Evolutionary conservation across 257 asterid species (phyloP).

Genomic region (Salvia rosmarinus): DNA sequence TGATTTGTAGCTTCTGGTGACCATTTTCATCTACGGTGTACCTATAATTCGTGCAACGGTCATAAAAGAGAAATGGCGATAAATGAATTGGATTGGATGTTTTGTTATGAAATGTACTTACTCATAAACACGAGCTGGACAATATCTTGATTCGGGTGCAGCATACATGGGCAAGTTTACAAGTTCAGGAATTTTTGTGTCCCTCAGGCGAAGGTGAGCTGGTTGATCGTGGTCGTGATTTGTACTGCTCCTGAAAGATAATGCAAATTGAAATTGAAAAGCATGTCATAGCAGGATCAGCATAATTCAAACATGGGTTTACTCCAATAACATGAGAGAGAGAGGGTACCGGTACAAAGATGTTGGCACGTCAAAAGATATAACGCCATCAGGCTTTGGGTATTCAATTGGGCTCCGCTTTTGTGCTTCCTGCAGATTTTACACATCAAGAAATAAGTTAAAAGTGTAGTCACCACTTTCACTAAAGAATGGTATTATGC

Average conservation of each 20-base stretch:
- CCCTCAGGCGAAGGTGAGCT: constrained; percentile 78
- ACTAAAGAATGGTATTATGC: neutral
- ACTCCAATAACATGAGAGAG: constrained; percentile 22
- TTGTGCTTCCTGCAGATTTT: constrained; percentile 68
- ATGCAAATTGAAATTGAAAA: constrained; percentile 20
- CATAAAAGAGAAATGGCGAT: neutral
- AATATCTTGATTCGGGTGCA: constrained; percentile 91
- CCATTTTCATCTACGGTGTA: constrained; percentile 71
- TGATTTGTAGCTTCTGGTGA: constrained; percentile 73
- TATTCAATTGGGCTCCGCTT: constrained; percentile 62
- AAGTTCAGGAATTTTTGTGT: constrained; percentile 66
- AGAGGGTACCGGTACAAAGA: constrained; percentile 75
- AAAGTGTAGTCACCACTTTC: neutral
- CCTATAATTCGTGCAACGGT: constrained; percentile 45
- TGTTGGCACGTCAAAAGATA: constrained; percentile 85
- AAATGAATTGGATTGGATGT: neutral
- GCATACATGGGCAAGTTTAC: constrained; percentile 76
- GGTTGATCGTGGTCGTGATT: constrained; percentile 97
- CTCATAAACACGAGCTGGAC: constrained; percentile 98
- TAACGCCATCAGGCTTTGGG: constrained; percentile 86
- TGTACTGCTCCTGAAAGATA: constrained; percentile 78
- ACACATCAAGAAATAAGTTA: constrained; percentile 26
- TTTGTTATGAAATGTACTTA: constrained; percentile 40
- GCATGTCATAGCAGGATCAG: neutral
- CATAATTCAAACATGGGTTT: neutral